phyloP scores from a whole-genome alignment of 306 rosid species.

The Vigna reflexopilosa region DNA sequence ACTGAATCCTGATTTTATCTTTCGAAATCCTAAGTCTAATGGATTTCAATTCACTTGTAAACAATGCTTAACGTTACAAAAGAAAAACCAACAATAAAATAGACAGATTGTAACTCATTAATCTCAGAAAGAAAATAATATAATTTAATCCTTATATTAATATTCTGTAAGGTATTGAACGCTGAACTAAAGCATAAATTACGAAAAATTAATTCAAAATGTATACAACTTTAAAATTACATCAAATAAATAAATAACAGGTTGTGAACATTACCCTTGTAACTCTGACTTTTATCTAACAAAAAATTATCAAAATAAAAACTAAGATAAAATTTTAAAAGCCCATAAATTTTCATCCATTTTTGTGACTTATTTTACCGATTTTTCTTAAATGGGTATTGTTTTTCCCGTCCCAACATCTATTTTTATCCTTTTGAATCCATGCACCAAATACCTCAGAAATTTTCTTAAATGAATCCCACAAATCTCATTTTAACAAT shows the following conservation, averaged over 20 bases:
- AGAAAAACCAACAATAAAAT: background rate
- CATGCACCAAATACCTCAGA: too few relatives aligned
- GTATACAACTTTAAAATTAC: background rate
- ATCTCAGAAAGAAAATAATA: background rate
- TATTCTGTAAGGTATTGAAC: background rate
- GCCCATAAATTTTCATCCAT: background rate
- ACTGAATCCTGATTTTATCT: background rate
- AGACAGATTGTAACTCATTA: background rate
- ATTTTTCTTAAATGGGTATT: background rate
- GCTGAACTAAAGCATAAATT: too few relatives aligned
- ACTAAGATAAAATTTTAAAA: background rate
- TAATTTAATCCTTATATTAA: background rate
- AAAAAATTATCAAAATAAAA: background rate
- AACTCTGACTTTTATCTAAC: background rate
- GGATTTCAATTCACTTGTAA: background rate
- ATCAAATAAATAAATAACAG: background rate
- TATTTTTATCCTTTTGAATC: too few relatives aligned
- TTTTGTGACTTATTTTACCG: background rate
- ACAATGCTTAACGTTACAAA: background rate
- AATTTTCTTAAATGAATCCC: too few relatives aligned
- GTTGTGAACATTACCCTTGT: background rate
- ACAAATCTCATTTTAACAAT: too few relatives aligned
- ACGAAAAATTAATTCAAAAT: background rate
- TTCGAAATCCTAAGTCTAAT: background rate
- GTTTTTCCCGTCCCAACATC: too few relatives aligned